phyloP scores from a whole-genome alignment of 2,329 filamentous ascomycete genomes.

The Trichoderma arundinaceum region DNA sequence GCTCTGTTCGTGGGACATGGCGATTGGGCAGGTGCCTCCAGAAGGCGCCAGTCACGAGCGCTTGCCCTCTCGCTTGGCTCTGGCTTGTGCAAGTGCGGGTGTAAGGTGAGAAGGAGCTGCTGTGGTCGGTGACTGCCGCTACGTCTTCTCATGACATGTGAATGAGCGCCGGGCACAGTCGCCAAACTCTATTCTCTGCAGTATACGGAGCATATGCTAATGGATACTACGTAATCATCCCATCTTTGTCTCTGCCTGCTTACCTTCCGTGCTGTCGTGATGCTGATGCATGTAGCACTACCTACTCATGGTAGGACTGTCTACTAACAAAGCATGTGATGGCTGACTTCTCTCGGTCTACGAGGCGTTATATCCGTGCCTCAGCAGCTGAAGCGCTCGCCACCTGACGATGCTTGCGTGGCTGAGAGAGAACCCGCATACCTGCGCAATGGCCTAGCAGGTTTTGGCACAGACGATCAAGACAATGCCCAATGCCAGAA shows the following conservation, averaged over 20 bases:
- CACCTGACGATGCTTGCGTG: constrained; percentile 18
- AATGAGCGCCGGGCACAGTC: background rate
- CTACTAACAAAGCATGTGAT: too few species aligned
- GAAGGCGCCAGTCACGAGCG: constrained; percentile 15
- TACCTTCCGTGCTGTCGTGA: too few species aligned
- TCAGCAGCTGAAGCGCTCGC: constrained; percentile 9
- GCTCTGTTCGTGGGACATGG: background rate
- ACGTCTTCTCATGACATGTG: background rate
- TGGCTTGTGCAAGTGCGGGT: constrained; percentile 11
- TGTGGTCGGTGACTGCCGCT: background rate
- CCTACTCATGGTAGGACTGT: too few species aligned
- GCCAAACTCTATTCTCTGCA: too few species aligned
- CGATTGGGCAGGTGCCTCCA: constrained; percentile 2
- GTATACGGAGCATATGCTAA: too few species aligned
- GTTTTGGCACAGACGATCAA: too few species aligned
- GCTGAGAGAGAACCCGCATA: background rate
- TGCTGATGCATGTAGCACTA: too few species aligned
- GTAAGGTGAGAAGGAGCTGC: constrained; percentile 4
- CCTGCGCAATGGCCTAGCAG: background rate
- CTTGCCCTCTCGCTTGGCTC: constrained; percentile 6
- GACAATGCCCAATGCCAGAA: background rate
- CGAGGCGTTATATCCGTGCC: background rate
- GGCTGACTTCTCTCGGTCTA: background rate
- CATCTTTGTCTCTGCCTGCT: too few species aligned
- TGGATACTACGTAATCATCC: too few species aligned